phyloP scores from a whole-genome alignment of 148 eudicot species.

The Nepenthes gracilis region DNA sequence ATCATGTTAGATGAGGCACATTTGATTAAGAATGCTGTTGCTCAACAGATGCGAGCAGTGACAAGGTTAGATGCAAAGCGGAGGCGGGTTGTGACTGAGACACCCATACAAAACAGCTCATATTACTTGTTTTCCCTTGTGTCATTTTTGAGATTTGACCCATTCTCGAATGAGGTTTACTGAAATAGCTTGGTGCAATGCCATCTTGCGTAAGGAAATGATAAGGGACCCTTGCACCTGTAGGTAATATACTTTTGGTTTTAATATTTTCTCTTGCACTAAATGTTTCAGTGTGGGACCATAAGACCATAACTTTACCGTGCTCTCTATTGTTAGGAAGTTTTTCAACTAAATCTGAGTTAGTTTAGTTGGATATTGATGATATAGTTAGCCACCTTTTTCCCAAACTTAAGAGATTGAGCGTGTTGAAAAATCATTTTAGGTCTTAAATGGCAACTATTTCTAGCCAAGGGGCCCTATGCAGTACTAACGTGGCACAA shows the following conservation, averaged over 20 bases:
- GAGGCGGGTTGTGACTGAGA: constrained; percentile 90
- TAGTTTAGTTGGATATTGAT: no score
- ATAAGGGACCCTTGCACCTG: constrained; percentile 57
- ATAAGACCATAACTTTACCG: no score
- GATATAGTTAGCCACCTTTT: no score
- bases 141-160: constrained; percentile 81
- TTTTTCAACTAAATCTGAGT: no score
- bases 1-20: constrained; percentile 92
- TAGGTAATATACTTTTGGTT: constrained; percentile 33
- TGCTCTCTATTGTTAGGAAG: no score
- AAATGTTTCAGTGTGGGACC: neutral
- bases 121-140: constrained; percentile 69
- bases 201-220: constrained; percentile 56
- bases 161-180: constrained; percentile 60
- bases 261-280: neutral
- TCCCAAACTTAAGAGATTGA: no score
- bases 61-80: constrained; percentile 44
- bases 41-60: constrained; percentile 64
- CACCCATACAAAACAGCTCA: constrained; percentile 84
- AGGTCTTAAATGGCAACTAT: constrained; percentile 52
- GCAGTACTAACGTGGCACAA: no score
- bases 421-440: neutral
- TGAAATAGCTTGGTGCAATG: constrained; percentile 77
- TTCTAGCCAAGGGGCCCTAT: no score
- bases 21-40: constrained; percentile 57